These are phyloP conservation scores for Pestalotiopsis sp. DNA, from an alignment of 2,329 filamentous ascomycete genomes.

Conservation along the genomic window DNA sequence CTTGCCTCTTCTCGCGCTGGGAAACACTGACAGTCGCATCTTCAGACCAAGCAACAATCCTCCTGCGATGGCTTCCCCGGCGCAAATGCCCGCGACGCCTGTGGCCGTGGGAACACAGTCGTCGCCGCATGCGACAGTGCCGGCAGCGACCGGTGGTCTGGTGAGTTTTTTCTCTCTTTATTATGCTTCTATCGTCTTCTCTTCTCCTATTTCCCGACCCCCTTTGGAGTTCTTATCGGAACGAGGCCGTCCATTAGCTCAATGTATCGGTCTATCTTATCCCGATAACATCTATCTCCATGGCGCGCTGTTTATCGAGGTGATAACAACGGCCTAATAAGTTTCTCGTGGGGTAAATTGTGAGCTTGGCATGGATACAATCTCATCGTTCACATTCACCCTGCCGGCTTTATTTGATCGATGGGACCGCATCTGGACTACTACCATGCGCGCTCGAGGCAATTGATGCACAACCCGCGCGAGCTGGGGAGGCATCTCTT, in stretches of 20 bases:
- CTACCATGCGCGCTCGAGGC: neutral
- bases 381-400: neutral
- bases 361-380: slow-evolving; percentile 1
- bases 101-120: neutral
- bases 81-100: neutral
- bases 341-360: neutral
- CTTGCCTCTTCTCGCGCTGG: neutral
- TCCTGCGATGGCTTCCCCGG: slow-evolving; percentile 10
- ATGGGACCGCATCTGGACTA: neutral
- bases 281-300: slow-evolving; percentile 1
- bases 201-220: neutral
- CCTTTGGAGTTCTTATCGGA: neutral
- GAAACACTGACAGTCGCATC: neutral
- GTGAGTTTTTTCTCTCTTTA: slow-evolving; percentile 7
- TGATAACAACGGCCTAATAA: slow-evolving; percentile 5
- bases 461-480: neutral
- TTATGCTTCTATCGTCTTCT: neutral
- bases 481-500: neutral
- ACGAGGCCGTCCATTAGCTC: neutral
- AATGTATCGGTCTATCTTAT: slow-evolving; percentile 2
- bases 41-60: slow-evolving; percentile 1
- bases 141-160: slow-evolving; percentile 8
- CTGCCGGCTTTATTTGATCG: neutral
- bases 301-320: slow-evolving; percentile 3
- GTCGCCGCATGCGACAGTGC: slow-evolving; percentile 11